Base-by-base conservation (phyloP, 805 yeast species). In the Pichia gijzeniarum region DNA sequence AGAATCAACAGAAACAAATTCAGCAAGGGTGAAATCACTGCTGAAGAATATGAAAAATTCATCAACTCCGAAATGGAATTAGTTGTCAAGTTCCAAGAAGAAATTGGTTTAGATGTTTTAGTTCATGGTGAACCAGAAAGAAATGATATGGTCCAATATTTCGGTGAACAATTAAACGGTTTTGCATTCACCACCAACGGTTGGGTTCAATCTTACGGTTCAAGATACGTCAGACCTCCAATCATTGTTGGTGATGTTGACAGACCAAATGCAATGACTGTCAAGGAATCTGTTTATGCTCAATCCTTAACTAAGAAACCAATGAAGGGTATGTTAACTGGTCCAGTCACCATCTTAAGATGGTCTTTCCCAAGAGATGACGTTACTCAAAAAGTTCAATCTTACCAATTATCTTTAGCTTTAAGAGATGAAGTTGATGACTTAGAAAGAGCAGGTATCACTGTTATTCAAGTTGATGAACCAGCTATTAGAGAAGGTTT, bases 291-390 rank as follows among this genome's bases (percentile, higher is more conserved):
- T 53, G 96, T 93, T 65, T 93, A 88, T 74, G 99, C 99, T 62
- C 99, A 93, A 80, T 85, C 96, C 54, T 73, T 93, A 69, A 89
- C 97, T 65, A 72, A 80, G 63, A 86, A 85, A 78, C 96, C 97
- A 68, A 86, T 93, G 81, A 93, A 93, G 82, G 99, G 99, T 87
- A 93, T 93, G 99, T 84, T 93, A 70, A 90, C 99, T 68, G 99
- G 99, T 75, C 99, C 99, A 70, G 93, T 93, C 64, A 93, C 99
- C 68, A 88, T 95, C 75, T 84, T 93, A 71, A 87, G 99, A 82
- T 93, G 99, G 99, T 93, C 99, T 62, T 93, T 93, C 97, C 99
- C 99, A 78, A 88, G 99, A 85, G 91, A 90, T 69, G 99, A 93
- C 65, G 85, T 91, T 59, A 76, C 95, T 53, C 90, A 85, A 75